These are phyloP conservation scores for Ceratocystis cacaofunesta DNA, from an alignment of 2,329 filamentous ascomycete genomes.

Conservation along the genomic window DNA sequence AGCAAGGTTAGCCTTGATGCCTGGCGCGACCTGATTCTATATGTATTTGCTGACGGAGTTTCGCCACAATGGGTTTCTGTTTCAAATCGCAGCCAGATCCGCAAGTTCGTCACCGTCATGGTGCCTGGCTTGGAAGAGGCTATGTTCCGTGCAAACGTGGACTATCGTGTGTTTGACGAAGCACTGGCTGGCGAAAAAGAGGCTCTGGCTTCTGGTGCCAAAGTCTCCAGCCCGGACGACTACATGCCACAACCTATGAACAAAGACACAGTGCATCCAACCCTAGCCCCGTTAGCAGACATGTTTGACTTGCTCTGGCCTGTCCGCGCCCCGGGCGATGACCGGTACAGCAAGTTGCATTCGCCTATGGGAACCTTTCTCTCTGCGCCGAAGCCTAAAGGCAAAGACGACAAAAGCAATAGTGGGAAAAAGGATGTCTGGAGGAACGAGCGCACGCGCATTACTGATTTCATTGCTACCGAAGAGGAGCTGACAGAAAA, in stretches of 20 bases:
- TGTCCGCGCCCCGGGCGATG: conserved; percentile 72
- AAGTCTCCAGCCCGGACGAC: conserved; percentile 37
- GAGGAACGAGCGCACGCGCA: conserved; percentile 62
- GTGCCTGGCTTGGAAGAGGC: conserved; percentile 79
- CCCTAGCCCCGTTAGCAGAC: conserved; percentile 53
- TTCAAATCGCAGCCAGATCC: conserved; percentile 45
- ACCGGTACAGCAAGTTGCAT: conserved; percentile 63
- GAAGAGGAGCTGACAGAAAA: conserved; percentile 65
- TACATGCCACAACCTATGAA: conserved; percentile 43
- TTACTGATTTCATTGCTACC: conserved; percentile 63
- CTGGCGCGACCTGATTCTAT: conserved; percentile 48
- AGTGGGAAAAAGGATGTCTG: conserved; percentile 48
- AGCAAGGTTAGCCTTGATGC: conserved; percentile 47
- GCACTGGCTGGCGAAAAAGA: conserved; percentile 23
- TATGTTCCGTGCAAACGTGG: conserved; percentile 55
- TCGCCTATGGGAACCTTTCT: conserved; percentile 80
- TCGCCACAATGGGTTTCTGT: conserved; percentile 52
- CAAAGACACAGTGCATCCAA: conserved; percentile 35
- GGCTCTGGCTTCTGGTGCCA: conserved; percentile 23
- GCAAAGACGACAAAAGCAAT: conserved; percentile 33
- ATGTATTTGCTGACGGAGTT: conserved; percentile 50
- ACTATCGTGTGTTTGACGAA: conserved; percentile 32
- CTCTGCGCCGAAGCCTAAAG: conserved; percentile 50
- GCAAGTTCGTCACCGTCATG: conserved; percentile 80
- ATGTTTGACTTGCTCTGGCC: conserved; percentile 87